Base-by-base conservation (phyloP, 2,329 filamentous ascomycete genomes). In the Leptographium lundbergii region DNA sequence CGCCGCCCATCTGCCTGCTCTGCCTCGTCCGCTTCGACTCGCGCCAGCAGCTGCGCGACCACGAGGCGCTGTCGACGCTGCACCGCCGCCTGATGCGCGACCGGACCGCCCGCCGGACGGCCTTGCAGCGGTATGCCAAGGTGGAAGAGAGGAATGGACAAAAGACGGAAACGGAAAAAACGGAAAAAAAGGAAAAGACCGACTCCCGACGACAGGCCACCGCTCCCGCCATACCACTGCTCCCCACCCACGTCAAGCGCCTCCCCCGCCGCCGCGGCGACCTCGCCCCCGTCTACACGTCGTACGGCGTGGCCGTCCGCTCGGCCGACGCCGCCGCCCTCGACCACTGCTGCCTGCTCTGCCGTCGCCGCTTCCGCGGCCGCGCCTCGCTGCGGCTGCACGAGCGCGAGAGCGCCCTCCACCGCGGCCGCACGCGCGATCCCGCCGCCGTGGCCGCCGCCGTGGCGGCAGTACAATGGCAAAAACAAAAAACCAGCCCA, bases 1-100 rank as follows among this genome's bases (percentile, higher is more conserved):
- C 27, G 17, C 50, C 56, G 34, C 56, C 56, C 25, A 61, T 56
- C 3, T 86, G 83, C 66, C 78, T 84, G 57, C 72, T 85, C n/a
- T 86, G 83, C 66, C 77, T 78, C 66, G 76, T 79, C 29, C 74
- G 80, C 62, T 83, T 85, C 64, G 79, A 80, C 57, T 74, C 74
- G 1, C 71, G 75, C 7, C 75, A 67, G 57, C 57, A 62, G 39
- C 66, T 70, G 45, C 61, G 64, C 27, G 63, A 67, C 39, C 64
- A 63, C 54, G 67, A 67, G 39, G 63, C 68, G 10, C 62, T 66
- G 45, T 65, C 64, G 27, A 51, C 61, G 10, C 61, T 59, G 32
- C 66, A 71, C 59, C 61, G 66, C 22, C 56, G 54, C 45, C 56
- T 51, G 36, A 48, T 65, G 59, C 64, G 61, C 27, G 64, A 65